These are phyloP conservation scores for Macrophomina phaseolina DNA, from an alignment of 2,329 filamentous ascomycete species.

Conservation along the genomic window DNA sequence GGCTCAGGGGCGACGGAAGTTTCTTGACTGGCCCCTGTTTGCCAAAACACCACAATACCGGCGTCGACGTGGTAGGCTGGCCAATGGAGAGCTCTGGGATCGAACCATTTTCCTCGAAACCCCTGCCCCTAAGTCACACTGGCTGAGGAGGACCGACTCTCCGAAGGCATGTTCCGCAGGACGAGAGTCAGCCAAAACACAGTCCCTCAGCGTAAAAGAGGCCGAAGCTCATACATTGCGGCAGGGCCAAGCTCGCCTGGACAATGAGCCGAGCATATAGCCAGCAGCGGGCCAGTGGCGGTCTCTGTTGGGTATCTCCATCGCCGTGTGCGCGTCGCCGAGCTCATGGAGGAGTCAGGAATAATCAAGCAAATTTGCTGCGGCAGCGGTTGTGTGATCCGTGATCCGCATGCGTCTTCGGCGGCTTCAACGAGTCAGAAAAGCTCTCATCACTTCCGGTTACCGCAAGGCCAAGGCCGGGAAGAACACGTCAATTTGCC, in stretches of 20 bases:
- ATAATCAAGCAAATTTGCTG: not conserved
- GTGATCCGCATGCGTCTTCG: not conserved
- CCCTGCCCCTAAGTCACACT: not conserved
- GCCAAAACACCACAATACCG: not conserved
- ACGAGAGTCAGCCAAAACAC: not conserved
- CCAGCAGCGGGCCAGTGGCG: not conserved
- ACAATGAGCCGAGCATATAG: not conserved
- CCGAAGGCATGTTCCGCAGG: not conserved
- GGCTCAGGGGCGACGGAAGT: not conserved
- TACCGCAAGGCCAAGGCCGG: not conserved
- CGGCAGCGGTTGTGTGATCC: not conserved
- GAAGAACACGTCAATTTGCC: conserved; percentile 1
- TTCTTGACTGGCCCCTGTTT: not conserved
- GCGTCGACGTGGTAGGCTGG: not conserved
- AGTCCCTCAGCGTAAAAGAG: not conserved
- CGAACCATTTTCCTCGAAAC: not conserved
- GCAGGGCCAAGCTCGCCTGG: not conserved
- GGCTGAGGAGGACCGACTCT: conserved; percentile 7
- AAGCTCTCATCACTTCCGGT: not conserved
- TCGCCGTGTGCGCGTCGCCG: not conserved
- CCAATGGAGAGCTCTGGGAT: not conserved
- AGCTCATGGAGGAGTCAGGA: not conserved
- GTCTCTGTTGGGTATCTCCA: not conserved
- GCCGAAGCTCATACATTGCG: not conserved
- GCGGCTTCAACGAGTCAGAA: not conserved